phyloP scores from a whole-genome alignment of 768 basidiomycete genomes.

The Lentinula aciculospora region DNA sequence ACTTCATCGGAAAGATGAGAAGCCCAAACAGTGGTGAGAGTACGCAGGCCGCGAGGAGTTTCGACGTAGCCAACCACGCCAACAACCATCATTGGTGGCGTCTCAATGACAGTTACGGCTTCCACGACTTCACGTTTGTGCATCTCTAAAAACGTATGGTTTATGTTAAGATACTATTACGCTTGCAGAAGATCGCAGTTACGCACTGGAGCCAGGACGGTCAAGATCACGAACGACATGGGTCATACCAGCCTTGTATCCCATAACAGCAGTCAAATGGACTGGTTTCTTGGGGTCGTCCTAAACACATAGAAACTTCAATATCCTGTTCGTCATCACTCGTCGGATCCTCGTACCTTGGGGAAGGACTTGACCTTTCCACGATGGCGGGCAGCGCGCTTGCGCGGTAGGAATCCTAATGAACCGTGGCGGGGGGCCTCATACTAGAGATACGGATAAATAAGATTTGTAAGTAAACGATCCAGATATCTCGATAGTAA shows the following conservation, averaged over 20 bases:
- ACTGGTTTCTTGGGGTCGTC: slow-evolving; percentile 99
- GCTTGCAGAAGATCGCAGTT: neutral
- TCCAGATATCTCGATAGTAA: neutral
- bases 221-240: slow-evolving; percentile 99
- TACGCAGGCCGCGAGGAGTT: slow-evolving; percentile 97
- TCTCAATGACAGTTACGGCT: slow-evolving; percentile 93
- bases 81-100: slow-evolving; percentile 92
- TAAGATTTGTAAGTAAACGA: neutral
- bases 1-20: slow-evolving; percentile 96
- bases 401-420: slow-evolving; percentile 94
- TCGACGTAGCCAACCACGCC: slow-evolving; percentile 99
- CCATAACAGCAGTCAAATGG: slow-evolving; percentile 96
- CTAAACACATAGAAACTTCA: slow-evolving; percentile 32
- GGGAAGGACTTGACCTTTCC: slow-evolving; percentile 99
- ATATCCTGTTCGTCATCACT: neutral
- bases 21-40: slow-evolving; percentile 98
- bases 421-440: slow-evolving; percentile 99
- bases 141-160: slow-evolving; percentile 66
- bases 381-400: slow-evolving; percentile 94
- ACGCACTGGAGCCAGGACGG: slow-evolving; percentile 97
- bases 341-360: slow-evolving; percentile 53
- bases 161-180: neutral
- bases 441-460: slow-evolving; percentile 49
- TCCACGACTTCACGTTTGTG: slow-evolving; percentile 99
- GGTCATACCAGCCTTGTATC: slow-evolving; percentile 99